Evolutionary conservation across 129 eudicot genomes (phyloP), one percentile per base, ranked within the genome.

Genomic region (Lactuca sativa): DNA sequence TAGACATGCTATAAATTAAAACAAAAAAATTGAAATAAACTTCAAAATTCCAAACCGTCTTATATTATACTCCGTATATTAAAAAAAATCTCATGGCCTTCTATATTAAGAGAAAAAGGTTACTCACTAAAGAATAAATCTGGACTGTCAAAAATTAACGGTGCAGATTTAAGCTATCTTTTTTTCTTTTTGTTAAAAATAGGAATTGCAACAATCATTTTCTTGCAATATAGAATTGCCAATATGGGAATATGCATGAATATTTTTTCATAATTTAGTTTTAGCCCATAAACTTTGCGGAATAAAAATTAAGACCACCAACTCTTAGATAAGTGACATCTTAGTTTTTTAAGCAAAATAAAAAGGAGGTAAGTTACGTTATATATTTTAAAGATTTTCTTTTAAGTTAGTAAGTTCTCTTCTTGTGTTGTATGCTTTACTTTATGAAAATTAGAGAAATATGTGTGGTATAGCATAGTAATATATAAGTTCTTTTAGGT

Each of bases 191-290:
- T 56, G 31, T 58, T 31, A 58, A 25, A 32, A 32, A 4, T 44
- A 58, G 63, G 25, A 60, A 6, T 33, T 0, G 66, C 40, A 53
- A 43, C 15, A 63, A 63, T 63, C 68, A 63, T 63, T 63, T 63
- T 63, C 68, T 63, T 63, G 53, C 54, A 63, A 63, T 63, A 38
- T 63, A 43, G 32, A 63, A 43, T 63, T 63, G 33, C 63, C 53
- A 63, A 63, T 36, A 63, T 41, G 68, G 36, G 34, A 38, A 4
- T 16, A 63, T 63, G 53, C 53, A 40, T 18, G 51, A 61, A 63
- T 40, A 14, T 7, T 9, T 40, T 25, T 63, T 63, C 53, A 38
- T 38, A 9, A 38, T 7, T 15, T 36, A 10, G 12, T 12, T 30
- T 32, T 58, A 11, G 63, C 32, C 40, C 52, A 40, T 40, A 4